Conservation (phyloP, 371 early-diverging fungal species). For the Mortierella sp. region DNA sequence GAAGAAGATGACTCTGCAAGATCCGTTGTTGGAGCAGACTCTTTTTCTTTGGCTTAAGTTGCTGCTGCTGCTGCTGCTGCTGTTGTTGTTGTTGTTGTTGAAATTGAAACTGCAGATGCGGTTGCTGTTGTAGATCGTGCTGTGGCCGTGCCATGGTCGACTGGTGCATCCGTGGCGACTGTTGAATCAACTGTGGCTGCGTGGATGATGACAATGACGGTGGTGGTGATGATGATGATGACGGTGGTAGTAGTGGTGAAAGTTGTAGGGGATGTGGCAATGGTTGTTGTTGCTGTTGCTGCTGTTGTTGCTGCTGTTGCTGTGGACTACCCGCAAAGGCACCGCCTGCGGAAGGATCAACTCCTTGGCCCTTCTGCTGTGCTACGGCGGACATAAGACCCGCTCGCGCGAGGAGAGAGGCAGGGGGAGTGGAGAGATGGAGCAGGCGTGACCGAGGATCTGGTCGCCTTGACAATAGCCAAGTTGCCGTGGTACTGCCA, state of each 20-base stretch:
- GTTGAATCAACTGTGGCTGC: not conserved
- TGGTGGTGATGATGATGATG: constrained; percentile 1
- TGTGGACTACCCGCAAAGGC: not conserved
- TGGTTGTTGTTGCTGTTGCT: constrained; percentile 1
- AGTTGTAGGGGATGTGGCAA: not conserved
- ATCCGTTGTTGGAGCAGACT: too few species aligned
- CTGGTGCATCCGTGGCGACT: not conserved
- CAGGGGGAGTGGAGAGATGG: too few species aligned
- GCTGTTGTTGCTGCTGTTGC: not conserved
- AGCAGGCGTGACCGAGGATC: too few species aligned
- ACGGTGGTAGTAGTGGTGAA: not conserved
- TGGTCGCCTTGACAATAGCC: too few species aligned
- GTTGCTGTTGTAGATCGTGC: constrained; percentile 11
- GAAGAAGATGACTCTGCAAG: too few species aligned
- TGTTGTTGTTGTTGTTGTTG: constrained; percentile 16
- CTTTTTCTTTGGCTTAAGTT: not conserved
- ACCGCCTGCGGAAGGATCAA: too few species aligned
- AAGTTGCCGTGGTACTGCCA: too few species aligned
- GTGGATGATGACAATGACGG: constrained; percentile 11
- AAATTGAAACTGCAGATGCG: constrained; percentile 20
- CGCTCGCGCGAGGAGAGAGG: too few species aligned
- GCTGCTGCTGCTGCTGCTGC: not conserved
- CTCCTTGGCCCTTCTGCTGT: too few species aligned
- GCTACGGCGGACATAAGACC: too few species aligned
- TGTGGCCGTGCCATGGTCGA: not conserved